Evolutionary conservation across 2,329 filamentous ascomycete genomes (phyloP), one percentile per base, ranked within the genome.

Genomic region (Laburnicola sp.): DNA sequence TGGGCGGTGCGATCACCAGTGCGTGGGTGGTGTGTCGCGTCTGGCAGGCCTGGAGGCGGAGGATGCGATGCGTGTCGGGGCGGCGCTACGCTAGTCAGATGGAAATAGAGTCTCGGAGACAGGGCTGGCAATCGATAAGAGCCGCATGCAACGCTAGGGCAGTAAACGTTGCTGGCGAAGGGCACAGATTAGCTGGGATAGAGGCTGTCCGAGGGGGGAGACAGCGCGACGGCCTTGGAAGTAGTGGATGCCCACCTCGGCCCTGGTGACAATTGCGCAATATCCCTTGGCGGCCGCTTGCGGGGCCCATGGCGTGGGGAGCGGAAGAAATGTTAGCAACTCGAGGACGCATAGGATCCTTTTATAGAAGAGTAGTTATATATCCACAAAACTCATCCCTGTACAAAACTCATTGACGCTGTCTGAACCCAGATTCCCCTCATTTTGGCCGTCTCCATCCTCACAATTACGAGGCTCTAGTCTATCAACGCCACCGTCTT

Each of bases 121-220:
- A n/a, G n/a, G n/a, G n/a, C n/a, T n/a, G 48, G 40, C 51, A 60
- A 60, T 59, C 59, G 60, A 60, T 63, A 63, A 63, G 50, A 44
- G 50, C 44, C 32, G 41, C 44, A 39, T 40, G 40, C 50, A 44
- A 48, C 44, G 50, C 43, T 47, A 48, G 25, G 30, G 30, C 23
- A 28, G 8, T 11, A 21, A 30, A 48, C 25, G 30, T 31, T 16
- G 41, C 21, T 36, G 28, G 30, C 10, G 31, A 36, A 26, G 39
- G 36, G 11, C 39, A 25, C 23, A 31, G 30, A 41, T 27, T 45
- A 16, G 26, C 22, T 36, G 30, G 31, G 47, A 11, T 38, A 11
- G 40, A 50, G 28, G 30, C 40, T 31, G 25, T 23, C 25, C 22
- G 48, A 30, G 7, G 48, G 28, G 22, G 34, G 9, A 22, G 31